phyloP scores from a whole-genome alignment of 2,329 filamentous ascomycete genomes.

The Cytospora schulzeri region DNA sequence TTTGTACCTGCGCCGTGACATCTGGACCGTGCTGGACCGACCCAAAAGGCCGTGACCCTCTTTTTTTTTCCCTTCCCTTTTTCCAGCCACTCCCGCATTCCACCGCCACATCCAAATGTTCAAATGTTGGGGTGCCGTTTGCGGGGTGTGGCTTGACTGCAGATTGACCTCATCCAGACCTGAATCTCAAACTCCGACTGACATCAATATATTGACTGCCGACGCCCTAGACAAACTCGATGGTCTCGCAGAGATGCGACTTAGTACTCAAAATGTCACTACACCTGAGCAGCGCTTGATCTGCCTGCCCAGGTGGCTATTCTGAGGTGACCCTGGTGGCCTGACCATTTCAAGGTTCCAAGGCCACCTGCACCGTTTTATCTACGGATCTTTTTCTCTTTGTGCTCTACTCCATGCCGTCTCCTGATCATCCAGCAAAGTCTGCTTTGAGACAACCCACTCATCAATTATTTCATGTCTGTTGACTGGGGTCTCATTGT shows the following conservation, averaged over 20 bases:
- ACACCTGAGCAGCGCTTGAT: too few relatives aligned
- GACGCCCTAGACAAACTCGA: background rate
- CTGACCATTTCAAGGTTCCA: background rate
- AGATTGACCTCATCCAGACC: background rate
- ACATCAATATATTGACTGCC: background rate
- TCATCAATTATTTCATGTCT: background rate
- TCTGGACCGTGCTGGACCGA: background rate
- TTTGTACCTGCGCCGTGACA: conserved; percentile 1
- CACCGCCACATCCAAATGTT: background rate
- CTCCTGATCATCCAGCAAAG: background rate
- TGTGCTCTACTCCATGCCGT: background rate
- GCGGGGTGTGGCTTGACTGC: background rate
- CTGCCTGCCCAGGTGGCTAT: background rate
- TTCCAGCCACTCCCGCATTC: background rate
- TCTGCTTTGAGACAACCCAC: background rate
- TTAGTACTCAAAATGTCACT: background rate
- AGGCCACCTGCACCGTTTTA: background rate
- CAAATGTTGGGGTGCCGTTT: background rate
- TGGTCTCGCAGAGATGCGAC: background rate
- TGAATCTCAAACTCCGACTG: background rate
- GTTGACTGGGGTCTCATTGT: background rate
- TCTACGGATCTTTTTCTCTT: too few relatives aligned
- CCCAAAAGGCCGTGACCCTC: background rate
- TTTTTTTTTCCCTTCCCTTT: background rate
- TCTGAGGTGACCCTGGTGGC: background rate